Base-by-base conservation (phyloP, 805 yeast species). In the Suhomyces sp. region DNA sequence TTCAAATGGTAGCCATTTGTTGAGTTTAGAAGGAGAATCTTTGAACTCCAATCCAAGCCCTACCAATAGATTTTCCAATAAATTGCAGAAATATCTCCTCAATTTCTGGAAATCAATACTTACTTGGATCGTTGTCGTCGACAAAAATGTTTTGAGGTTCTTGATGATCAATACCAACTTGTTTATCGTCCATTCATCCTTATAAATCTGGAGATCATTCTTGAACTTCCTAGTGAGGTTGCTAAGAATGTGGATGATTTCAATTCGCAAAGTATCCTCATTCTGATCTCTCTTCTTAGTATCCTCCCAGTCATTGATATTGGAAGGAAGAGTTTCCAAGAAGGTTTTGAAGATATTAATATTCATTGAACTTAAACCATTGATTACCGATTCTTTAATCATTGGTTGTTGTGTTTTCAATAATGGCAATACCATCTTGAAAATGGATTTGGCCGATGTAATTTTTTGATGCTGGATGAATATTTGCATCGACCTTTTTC, bases 391-490 rank as follows among this genome's bases (percentile, higher is more conserved):
- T 44, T 90, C 96, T 42, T 86, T 70, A 6, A 93, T 76, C 44
- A 79, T 68, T 3, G 74, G 70, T 40, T 85, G 87, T 2, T 79
- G 77, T 0, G 88, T 79, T 19, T 76, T 80, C 31, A 93, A 59
- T 19, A 93, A 65, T 0, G 97, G 97, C 24, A 88, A 66, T 0
- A 88, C 90, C 82, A 93, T 80, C 38, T 82, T 75, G 63, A 93
- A 93, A 2, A 93, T 81, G 0, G 95, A 82, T 40, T 83, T 81
- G 0, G 96, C 97, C 41, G 96, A 87, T 1, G 95, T 90, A 36
- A 93, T 90, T 33, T 87, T 83, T 53, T 88, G 95, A 48, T 86
- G 95, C 49, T 88, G 96, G 22, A 88, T 86, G 49, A 84, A 76
- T 47, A 84, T 72, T 42, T 85, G 95, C 47, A 83, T 80, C 1